These are phyloP conservation scores for Lactarius indigo DNA, from an alignment of 768 basidiomycete genomes.

Conservation along the genomic window DNA sequence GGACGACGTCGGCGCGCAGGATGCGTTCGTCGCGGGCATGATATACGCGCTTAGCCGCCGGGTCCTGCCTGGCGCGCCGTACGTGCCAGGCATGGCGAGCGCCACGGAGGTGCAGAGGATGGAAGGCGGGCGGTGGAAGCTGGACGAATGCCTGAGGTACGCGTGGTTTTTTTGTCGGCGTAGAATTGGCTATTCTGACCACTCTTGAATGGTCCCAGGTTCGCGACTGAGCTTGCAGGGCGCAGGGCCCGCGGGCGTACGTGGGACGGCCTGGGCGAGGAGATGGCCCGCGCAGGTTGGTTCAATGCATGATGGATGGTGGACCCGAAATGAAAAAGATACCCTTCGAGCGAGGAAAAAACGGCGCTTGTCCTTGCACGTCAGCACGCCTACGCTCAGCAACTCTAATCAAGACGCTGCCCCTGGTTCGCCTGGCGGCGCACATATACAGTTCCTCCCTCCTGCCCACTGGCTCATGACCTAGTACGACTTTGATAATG, in stretches of 20 bases:
- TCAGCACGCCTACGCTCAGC: background rate
- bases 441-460: too few species aligned
- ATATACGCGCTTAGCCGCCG: slow-evolving; percentile 74
- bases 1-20: slow-evolving; percentile 76
- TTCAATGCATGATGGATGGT: slow-evolving; percentile 42
- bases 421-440: background rate
- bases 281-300: slow-evolving; percentile 76
- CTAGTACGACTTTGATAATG: background rate
- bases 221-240: slow-evolving; percentile 80
- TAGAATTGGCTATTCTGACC: background rate
- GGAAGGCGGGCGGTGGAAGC: slow-evolving; percentile 57
- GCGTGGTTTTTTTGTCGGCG: slow-evolving; percentile 16
- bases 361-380: too few species aligned
- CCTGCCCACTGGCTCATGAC: background rate
- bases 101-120: slow-evolving; percentile 22
- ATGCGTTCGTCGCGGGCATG: slow-evolving; percentile 86
- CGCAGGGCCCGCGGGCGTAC: slow-evolving; percentile 60
- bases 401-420: background rate
- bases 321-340: background rate
- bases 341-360: background rate
- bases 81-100: slow-evolving; percentile 50
- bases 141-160: slow-evolving; percentile 80
- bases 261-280: slow-evolving; percentile 68
- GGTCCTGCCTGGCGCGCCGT: slow-evolving; percentile 72
- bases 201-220: slow-evolving; percentile 40